Percentiles rank a stretch among this genome's conserved stretches.
Conservation (phyloP, 208 protist genomes). For the Tritrichomonas foetus region DNA sequence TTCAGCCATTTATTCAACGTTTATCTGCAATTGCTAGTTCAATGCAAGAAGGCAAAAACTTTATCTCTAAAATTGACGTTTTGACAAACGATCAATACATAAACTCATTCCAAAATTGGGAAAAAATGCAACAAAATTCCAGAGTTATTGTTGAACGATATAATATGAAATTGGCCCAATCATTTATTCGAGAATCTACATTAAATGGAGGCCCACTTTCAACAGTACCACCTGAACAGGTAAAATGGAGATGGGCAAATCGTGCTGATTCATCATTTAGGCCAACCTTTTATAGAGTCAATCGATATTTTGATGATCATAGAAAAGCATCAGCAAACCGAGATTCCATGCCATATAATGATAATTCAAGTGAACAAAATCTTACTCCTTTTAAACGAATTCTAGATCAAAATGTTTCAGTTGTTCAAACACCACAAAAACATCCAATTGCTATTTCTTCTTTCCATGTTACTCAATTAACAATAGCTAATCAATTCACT, state of each 20-base stretch:
- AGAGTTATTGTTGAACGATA: neutral
- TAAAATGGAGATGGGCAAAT: too few species aligned
- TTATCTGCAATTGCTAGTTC: too few species aligned
- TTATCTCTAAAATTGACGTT: too few species aligned
- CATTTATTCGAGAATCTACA: neutral
- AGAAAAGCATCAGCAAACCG: neutral
- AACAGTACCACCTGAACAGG: neutral
- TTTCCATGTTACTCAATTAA: neutral
- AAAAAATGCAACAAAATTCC: neutral
- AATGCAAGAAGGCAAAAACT: too few species aligned
- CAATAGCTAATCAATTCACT: neutral
- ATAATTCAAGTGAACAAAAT: neutral
- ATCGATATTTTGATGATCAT: neutral
- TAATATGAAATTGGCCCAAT: neutral
- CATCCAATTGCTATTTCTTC: neutral
- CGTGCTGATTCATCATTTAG: too few species aligned
- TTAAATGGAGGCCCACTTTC: slow-evolving; percentile 29
- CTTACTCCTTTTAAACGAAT: slow-evolving; percentile 15
- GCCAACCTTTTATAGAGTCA: neutral
- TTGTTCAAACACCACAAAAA: neutral
- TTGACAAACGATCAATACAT: too few species aligned
- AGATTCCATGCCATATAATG: neutral
- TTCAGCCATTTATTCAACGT: too few species aligned
- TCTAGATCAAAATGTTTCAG: neutral
- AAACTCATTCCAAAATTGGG: neutral